Evolutionary conservation across 176 grass and related monocot genomes (phyloP).

Genomic region (Pontederia crassipes): DNA sequence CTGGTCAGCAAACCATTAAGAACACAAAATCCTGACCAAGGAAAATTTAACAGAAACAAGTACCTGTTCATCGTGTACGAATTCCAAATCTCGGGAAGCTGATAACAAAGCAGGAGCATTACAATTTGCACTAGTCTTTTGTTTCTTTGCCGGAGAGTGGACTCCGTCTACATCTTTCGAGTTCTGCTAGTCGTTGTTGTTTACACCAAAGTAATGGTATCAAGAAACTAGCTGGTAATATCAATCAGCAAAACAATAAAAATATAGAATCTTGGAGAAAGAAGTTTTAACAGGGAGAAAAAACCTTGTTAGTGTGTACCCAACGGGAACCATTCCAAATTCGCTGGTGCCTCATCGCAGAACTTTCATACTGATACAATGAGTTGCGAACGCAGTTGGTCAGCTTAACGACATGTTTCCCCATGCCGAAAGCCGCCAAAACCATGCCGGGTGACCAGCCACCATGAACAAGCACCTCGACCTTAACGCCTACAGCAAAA

Average conservation of each 20-base stretch:
- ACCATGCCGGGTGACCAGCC: constrained; percentile 40
- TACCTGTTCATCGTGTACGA: too few species aligned
- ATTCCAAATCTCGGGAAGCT: too few species aligned
- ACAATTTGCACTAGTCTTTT: too few species aligned
- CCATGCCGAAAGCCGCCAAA: neutral
- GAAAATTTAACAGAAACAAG: too few species aligned
- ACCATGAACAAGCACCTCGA: constrained; percentile 42
- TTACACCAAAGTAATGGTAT: too few species aligned
- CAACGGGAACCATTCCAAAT: constrained; percentile 47
- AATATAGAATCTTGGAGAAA: neutral
- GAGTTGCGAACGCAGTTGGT: constrained; percentile 1
- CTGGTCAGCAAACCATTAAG: too few species aligned
- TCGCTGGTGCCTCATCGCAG: constrained; percentile 28
- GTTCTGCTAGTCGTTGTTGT: too few species aligned
- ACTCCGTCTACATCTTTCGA: too few species aligned
- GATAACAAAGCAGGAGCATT: too few species aligned
- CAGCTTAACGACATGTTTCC: constrained; percentile 21
- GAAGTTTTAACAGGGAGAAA: too few species aligned
- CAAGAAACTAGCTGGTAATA: neutral
- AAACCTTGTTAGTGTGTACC: constrained; percentile 28
- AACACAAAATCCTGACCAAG: too few species aligned
- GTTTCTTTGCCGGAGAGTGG: too few species aligned
- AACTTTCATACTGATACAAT: neutral
- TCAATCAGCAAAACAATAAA: neutral
- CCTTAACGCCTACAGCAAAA: constrained; percentile 13